A percentile compares a stretch with the other conserved stretches of the same genome.
phyloP scores from a whole-genome alignment of 2,329 filamentous ascomycete species.

The Colletotrichum shisoi region DNA sequence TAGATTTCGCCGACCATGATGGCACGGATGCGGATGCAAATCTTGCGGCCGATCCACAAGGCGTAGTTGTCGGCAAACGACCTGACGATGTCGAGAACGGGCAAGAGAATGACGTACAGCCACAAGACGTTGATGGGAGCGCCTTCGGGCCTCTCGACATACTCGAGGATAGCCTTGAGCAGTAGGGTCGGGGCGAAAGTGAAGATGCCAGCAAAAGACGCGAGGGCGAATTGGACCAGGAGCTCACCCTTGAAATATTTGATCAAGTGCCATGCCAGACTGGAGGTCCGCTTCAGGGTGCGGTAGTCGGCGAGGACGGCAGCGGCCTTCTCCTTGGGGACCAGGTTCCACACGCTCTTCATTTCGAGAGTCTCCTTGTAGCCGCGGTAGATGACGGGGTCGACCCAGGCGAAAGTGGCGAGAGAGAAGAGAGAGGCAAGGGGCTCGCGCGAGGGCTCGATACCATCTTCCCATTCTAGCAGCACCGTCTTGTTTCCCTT shows the following conservation, averaged over 20 bases:
- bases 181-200: conserved; percentile 92
- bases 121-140: conserved; percentile 88
- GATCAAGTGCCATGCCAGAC: conserved; percentile 80
- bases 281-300: conserved; percentile 81
- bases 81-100: conserved; percentile 80
- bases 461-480: conserved; percentile 85
- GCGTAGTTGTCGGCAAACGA: conserved; percentile 86
- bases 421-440: conserved; percentile 88
- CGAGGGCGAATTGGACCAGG: conserved; percentile 80
- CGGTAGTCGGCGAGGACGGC: conserved; percentile 82
- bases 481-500: conserved; percentile 91
- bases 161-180: conserved; percentile 89
- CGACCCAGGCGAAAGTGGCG: conserved; percentile 89
- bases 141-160: conserved; percentile 81
- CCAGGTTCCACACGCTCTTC: conserved; percentile 87
- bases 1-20: conserved; percentile 98
- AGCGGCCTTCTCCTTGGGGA: conserved; percentile 86
- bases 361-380: conserved; percentile 86
- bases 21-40: conserved; percentile 90
- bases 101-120: conserved; percentile 92
- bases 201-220: conserved; percentile 79
- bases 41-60: conserved; percentile 91
- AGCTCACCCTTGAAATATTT: conserved; percentile 83
- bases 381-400: conserved; percentile 86
- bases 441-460: conserved; percentile 87